Base-by-base conservation (phyloP, 148 eudicot genomes). In the Chenopodium suecicum region DNA sequence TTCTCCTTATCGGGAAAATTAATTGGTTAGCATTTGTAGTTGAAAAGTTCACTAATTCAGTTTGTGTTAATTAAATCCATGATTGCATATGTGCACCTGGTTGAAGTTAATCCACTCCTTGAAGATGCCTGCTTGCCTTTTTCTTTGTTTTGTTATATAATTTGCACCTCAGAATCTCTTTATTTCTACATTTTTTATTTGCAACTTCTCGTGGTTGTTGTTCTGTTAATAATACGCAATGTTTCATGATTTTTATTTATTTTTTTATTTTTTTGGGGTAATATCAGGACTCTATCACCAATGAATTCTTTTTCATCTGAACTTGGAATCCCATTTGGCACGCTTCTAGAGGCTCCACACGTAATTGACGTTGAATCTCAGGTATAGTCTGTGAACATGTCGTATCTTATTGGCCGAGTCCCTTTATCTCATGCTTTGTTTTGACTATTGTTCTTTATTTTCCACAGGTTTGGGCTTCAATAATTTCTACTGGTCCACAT, bases 261-360 rank as follows among this genome's bases (percentile, higher is more conserved):
- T 25, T 29, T 3, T 68, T 32, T 8, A 11, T 34, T 69, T 32
- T 64, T 63, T 48, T 56, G 62, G 46, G 77, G 75, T 82, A 74
- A 69, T 82, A 82, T 78, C 81, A 96, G 99, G 90, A 96, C 99
- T 74, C 88, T 96, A 20, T 94, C 98, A 71, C 99, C 99, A 41
- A 83, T 94, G 94, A 85, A 86, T 85, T 92, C 99, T 54, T 92
- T 96, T 83, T 90, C 97, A 34, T 96, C 99, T 80, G 99, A 96
- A 89, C 95, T 96, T 76, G 99, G 97, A 66, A 87, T 94, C 77
- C 90, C 90, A 67, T 96, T 96, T 90, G 95, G 93, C 73, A 89
- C 93, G 76, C 88, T 85, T 73, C 89, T 96, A 76, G 98, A 96
- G 87, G 98, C 99, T 83, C 98, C 97, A 46, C 99, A 96, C 71